Conservation (phyloP, 2,329 filamentous ascomycete species). For the Onygenales sp. region DNA sequence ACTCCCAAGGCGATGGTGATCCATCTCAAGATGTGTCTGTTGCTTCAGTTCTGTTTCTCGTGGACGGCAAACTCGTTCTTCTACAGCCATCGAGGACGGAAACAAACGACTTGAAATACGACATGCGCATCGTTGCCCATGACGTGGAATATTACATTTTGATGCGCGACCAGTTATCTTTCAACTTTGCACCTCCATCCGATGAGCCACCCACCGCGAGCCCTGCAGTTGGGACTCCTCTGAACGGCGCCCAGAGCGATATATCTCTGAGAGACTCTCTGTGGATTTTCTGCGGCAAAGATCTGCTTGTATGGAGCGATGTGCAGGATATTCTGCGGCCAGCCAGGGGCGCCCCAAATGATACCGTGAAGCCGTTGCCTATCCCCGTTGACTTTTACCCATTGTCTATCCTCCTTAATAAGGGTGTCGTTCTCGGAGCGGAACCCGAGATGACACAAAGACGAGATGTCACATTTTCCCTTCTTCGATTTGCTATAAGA, state of each 20-base stretch:
- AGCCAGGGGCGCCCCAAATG: slow-evolving; percentile 47
- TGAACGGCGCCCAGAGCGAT: slow-evolving; percentile 34
- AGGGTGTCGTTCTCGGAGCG: slow-evolving; percentile 81
- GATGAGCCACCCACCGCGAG: slow-evolving; percentile 41
- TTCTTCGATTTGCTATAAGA: slow-evolving; percentile 65
- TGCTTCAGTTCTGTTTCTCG: slow-evolving; percentile 89
- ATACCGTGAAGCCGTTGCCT: slow-evolving; percentile 64
- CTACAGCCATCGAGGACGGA: slow-evolving; percentile 79
- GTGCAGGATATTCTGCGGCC: slow-evolving; percentile 73
- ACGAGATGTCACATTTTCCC: slow-evolving; percentile 82
- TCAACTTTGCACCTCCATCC: slow-evolving; percentile 37
- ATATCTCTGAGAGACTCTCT: slow-evolving; percentile 70
- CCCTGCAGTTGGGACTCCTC: slow-evolving; percentile 32
- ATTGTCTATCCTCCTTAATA: slow-evolving; percentile 74
- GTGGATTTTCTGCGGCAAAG: slow-evolving; percentile 86
- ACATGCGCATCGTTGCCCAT: slow-evolving; percentile 93
- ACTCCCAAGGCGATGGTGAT: slow-evolving; percentile 60
- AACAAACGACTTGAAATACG: slow-evolving; percentile 82
- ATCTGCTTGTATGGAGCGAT: slow-evolving; percentile 82
- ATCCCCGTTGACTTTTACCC: slow-evolving; percentile 94
- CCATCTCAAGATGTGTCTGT: slow-evolving; percentile 91
- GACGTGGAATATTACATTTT: slow-evolving; percentile 93
- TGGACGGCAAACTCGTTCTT: slow-evolving; percentile 91
- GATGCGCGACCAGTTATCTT: slow-evolving; percentile 69
- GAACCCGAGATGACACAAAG: slow-evolving; percentile 91